Base-by-base conservation (phyloP, 106 monocot genomes). In the Dioscorea dumetorum region DNA sequence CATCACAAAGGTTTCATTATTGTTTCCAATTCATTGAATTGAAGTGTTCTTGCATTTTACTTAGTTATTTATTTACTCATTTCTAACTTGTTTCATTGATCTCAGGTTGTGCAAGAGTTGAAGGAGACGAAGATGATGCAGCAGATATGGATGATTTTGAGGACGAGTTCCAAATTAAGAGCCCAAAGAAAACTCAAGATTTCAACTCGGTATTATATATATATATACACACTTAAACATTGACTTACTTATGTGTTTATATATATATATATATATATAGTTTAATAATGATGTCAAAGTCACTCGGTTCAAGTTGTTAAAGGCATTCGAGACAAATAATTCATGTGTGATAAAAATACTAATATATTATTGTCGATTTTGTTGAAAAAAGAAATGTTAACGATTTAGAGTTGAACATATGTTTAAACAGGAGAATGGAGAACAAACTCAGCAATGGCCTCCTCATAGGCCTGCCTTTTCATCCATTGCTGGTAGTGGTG, bases 51-150 rank as follows among this genome's bases (percentile, higher is more conserved):
- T 24, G 4, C 12, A 60, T 22, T 22, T 22, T 22, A 22, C 34
- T 41, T 14, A n/a, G 24, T 18, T 52, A 3, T 50, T 18, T 20
- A 31, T 20, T n/a, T n/a, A n/a, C 34, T 34, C 34, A 34, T 34
- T 49, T 18, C 12, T 21, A 11, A 12, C 12, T 66, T 19, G 33
- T 21, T 33, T 58, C 58, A 12, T 21, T 34, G 18, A 3, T 59
- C 54, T 33, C 66, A 94, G 94, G 91, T 0, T 83, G 75, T 49
- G 76, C 83, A 18, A 80, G 90, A 61, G 85, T 91, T 49, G 88
- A 71, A 33, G 94, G 88, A 62, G 94, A 95, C 49, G 88, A 83
- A 35, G 91, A 91, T 2, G 91, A 88, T 31, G 83, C 53, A 5
- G 67, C 41, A 4, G 87, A 91, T 8, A 61, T 79, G 61, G 86